Conservation (phyloP, 176 grass and related monocot species). For the Oryza rufipogon region DNA sequence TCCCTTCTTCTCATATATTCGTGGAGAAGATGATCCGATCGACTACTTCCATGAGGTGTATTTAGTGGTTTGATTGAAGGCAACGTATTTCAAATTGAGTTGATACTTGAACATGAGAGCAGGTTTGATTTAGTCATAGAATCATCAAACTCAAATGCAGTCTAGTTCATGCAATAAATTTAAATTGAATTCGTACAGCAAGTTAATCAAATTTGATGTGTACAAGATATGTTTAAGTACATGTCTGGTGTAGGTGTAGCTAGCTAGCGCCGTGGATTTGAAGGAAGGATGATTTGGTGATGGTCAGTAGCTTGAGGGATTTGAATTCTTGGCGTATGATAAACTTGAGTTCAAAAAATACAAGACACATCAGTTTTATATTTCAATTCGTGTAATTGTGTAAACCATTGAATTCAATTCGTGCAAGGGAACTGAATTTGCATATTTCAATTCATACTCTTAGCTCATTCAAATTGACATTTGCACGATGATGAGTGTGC, state of each 20-base stretch:
- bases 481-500: neutral
- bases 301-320: neutral
- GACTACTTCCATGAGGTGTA: too few species aligned
- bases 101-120: neutral
- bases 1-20: too few species aligned
- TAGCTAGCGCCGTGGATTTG: neutral
- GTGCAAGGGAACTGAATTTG: neutral
- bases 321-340: neutral
- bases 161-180: neutral
- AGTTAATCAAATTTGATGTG: neutral
- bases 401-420: too few species aligned
- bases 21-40: too few species aligned
- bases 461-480: neutral
- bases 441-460: neutral
- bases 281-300: neutral
- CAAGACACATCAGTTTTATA: neutral
- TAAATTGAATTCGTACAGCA: neutral
- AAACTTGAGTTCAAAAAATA: too few species aligned
- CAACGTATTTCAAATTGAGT: neutral
- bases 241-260: too few species aligned
- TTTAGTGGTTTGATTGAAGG: neutral
- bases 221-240: neutral
- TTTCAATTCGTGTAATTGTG: neutral
- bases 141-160: neutral
- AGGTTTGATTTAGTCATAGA: neutral